These are phyloP conservation scores for Dipteronia dyeriana DNA, from an alignment of 345 rosid genomes.

Conservation along the genomic window DNA sequence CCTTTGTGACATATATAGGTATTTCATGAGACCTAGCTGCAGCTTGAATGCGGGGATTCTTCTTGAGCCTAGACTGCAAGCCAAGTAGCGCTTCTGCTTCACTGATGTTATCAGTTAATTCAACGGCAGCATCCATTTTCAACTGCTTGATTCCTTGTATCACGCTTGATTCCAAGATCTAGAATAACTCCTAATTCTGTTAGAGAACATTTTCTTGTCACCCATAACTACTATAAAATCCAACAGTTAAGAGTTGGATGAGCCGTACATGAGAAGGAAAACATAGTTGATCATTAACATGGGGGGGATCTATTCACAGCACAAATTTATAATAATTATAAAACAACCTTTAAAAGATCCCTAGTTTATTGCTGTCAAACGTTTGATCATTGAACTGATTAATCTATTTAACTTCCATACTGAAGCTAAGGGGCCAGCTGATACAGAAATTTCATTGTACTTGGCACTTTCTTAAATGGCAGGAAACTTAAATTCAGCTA, in stretches of 20 bases:
- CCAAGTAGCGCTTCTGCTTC: slow-evolving; percentile 87
- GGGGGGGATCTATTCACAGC: neutral
- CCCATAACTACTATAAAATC: slow-evolving; percentile 9
- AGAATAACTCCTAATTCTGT: slow-evolving; percentile 47
- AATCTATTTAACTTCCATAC: no score
- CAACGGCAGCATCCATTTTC: slow-evolving; percentile 52
- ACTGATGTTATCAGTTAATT: slow-evolving; percentile 65
- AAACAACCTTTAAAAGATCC: slow-evolving; percentile 2
- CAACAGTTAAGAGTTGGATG: neutral
- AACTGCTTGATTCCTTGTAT: slow-evolving; percentile 68
- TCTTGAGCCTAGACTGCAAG: slow-evolving; percentile 78
- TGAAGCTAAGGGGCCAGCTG: neutral
- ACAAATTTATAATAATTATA: neutral
- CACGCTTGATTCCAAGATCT: slow-evolving; percentile 70
- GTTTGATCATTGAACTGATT: no score
- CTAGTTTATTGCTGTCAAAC: neutral
- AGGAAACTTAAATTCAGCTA: neutral
- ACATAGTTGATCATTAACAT: neutral
- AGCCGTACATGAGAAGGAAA: neutral
- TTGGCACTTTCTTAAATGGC: neutral
- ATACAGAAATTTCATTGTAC: neutral
- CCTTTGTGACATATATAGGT: slow-evolving; percentile 81
- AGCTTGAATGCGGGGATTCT: slow-evolving; percentile 75
- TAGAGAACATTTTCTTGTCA: slow-evolving; percentile 25
- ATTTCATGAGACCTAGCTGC: slow-evolving; percentile 65